Conservation (phyloP, 1,284 basidiomycete genomes). For the Leccinum subrobustum region DNA sequence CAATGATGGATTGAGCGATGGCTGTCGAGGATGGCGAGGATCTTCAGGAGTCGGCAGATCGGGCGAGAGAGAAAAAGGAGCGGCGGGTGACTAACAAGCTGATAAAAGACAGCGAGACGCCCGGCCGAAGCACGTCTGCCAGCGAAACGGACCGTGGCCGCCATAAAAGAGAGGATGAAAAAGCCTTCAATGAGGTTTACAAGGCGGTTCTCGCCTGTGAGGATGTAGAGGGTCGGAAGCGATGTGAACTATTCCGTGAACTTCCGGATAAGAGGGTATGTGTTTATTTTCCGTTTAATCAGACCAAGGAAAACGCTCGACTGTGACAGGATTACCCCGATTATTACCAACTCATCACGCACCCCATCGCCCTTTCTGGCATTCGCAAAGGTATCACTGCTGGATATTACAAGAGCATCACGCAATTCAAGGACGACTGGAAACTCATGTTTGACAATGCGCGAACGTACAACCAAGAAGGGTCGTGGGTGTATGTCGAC, state of each 20-base stretch:
- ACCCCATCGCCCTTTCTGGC: slow-evolving; percentile 86
- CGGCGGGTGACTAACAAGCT: slow-evolving; percentile 54
- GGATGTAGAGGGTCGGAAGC: slow-evolving; percentile 71
- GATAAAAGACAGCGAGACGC: slow-evolving; percentile 51
- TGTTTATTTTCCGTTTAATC: neutral
- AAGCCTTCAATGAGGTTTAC: slow-evolving; percentile 79
- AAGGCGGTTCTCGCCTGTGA: slow-evolving; percentile 77
- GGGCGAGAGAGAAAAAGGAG: slow-evolving; percentile 60
- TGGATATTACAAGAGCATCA: slow-evolving; percentile 75
- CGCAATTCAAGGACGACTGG: slow-evolving; percentile 80
- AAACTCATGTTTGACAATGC: slow-evolving; percentile 92
- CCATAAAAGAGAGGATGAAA: slow-evolving; percentile 76
- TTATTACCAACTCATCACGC: slow-evolving; percentile 78
- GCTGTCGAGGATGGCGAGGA: slow-evolving; percentile 90
- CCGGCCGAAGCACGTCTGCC: slow-evolving; percentile 57
- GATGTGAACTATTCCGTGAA: slow-evolving; percentile 83
- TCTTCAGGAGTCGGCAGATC: slow-evolving; percentile 71
- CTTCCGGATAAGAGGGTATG: slow-evolving; percentile 70
- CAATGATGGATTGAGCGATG: slow-evolving; percentile 86
- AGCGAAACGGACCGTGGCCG: slow-evolving; percentile 59
- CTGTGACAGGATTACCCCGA: slow-evolving; percentile 78
- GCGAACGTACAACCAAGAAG: slow-evolving; percentile 85
- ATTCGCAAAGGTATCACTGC: slow-evolving; percentile 82
- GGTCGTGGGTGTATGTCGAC: slow-evolving; percentile 91
- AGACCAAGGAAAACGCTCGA: neutral